Percentiles rank a stretch among this genome's conserved stretches.
phyloP scores from a whole-genome alignment of 1,284 basidiomycete species.

The Sanguinoderma infundibulare region DNA sequence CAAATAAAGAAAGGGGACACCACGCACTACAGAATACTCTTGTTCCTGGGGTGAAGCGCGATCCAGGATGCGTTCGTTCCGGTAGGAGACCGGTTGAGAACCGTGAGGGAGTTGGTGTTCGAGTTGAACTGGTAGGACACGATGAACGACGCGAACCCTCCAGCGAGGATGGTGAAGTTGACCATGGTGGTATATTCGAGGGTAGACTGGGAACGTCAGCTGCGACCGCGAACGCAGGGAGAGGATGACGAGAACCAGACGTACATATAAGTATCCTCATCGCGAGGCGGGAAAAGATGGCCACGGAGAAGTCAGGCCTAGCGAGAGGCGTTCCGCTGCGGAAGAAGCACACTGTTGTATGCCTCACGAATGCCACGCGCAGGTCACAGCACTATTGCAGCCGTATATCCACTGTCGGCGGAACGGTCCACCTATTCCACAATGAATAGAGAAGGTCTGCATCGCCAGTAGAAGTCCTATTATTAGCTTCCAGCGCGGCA shows the following conservation, averaged over 20 bases:
- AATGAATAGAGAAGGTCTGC: too few relatives aligned
- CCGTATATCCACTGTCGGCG: conserved; percentile 23
- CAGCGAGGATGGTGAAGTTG: conserved; percentile 63
- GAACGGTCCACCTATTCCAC: too few relatives aligned
- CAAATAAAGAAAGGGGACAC: not conserved
- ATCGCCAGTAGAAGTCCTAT: too few relatives aligned
- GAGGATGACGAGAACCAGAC: not conserved
- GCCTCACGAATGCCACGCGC: not conserved
- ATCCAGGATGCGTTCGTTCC: conserved; percentile 63
- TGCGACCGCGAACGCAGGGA: too few relatives aligned
- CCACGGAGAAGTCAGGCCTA: too few relatives aligned
- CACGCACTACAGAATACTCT: conserved; percentile 60
- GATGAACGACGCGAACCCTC: conserved; percentile 62
- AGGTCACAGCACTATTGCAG: conserved; percentile 18
- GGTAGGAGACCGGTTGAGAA: conserved; percentile 52
- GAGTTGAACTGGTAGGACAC: conserved; percentile 64
- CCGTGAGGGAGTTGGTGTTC: conserved; percentile 46
- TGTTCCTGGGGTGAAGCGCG: conserved; percentile 55
- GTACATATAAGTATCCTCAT: not conserved
- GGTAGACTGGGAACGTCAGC: too few relatives aligned
- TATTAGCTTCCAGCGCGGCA: too few relatives aligned
- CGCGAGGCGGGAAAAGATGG: not conserved
- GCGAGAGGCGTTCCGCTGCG: not conserved
- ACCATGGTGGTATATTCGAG: conserved; percentile 45
- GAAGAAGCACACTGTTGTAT: not conserved